Conservation (phyloP, 306 rosid species). For the Argentina anserina region DNA sequence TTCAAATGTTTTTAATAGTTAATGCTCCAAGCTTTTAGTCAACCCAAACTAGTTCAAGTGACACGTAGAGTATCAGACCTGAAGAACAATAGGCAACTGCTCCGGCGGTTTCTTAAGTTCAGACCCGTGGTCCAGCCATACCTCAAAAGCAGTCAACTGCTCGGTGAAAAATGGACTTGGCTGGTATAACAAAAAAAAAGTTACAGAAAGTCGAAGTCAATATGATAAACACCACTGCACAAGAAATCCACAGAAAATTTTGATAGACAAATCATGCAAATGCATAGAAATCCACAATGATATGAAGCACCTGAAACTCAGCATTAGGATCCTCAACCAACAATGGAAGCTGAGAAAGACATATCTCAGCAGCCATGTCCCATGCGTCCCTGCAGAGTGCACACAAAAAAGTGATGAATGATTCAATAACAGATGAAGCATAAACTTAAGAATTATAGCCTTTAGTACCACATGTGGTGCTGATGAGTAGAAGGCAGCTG, state of each 20-base stretch:
- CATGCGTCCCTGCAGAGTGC: slow-evolving; percentile 90
- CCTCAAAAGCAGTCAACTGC: slow-evolving; percentile 96
- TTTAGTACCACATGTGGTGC: slow-evolving; percentile 95
- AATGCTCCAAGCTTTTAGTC: slow-evolving; percentile 26
- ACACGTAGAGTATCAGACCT: slow-evolving; percentile 46
- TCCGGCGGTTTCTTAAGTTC: slow-evolving; percentile 98
- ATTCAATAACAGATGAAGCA: slow-evolving; percentile 10
- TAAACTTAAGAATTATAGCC: slow-evolving; percentile 25
- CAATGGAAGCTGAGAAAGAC: slow-evolving; percentile 95
- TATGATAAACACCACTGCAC: background rate
- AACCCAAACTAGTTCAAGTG: slow-evolving; percentile 26
- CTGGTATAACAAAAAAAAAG: slow-evolving; percentile 38
- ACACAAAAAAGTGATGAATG: slow-evolving; percentile 20
- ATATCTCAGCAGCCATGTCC: slow-evolving; percentile 99
- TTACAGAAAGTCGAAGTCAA: background rate
- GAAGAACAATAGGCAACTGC: slow-evolving; percentile 97
- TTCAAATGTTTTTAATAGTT: background rate
- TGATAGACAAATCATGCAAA: background rate
- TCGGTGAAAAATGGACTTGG: slow-evolving; percentile 94
- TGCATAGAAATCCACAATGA: too few species aligned
- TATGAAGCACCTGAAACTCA: slow-evolving; percentile 73
- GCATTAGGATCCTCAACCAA: slow-evolving; percentile 78
- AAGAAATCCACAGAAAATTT: background rate
- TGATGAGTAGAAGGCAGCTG: slow-evolving; percentile 91
- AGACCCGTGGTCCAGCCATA: slow-evolving; percentile 99